Evolutionary conservation across 805 yeast species (phyloP).

Genomic region (Ogataea henricii): DNA sequence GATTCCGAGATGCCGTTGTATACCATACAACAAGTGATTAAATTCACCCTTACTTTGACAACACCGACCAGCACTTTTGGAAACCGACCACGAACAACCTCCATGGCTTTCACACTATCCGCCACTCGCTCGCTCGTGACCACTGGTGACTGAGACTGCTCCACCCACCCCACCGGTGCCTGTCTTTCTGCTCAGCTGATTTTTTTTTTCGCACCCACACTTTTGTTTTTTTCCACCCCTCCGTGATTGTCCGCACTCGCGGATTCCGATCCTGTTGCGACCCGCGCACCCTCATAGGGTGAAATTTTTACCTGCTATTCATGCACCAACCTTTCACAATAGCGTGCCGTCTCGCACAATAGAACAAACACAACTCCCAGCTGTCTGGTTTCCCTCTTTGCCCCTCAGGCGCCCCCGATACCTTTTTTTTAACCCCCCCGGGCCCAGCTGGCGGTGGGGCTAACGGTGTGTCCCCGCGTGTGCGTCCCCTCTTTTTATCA

Average conservation of each 20-base stretch:
- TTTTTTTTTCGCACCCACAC: neutral
- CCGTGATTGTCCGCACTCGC: conserved; percentile 5
- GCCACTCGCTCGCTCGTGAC: too few species aligned
- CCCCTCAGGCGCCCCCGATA: conserved; percentile 3
- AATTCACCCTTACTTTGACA: too few species aligned
- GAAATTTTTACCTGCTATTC: conserved; percentile 2
- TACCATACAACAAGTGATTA: neutral
- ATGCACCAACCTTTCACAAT: conserved; percentile 3
- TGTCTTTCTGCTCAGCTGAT: neutral
- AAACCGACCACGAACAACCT: too few species aligned
- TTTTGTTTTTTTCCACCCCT: conserved; percentile 1
- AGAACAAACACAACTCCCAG: neutral
- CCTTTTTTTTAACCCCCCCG: neutral
- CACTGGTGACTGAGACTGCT: too few species aligned
- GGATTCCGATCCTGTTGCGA: conserved; percentile 5
- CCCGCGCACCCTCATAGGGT: conserved; percentile 12
- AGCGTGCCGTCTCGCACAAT: neutral
- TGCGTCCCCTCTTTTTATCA: conserved; percentile 3
- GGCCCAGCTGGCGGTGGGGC: conserved; percentile 7
- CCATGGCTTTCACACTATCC: too few species aligned
- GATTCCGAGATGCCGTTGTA: too few species aligned
- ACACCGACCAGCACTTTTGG: too few species aligned
- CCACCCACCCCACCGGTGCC: too few species aligned
- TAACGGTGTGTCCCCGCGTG: conserved; percentile 1
- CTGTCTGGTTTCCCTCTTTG: conserved; percentile 1